These are phyloP conservation scores for Ogataea henricii DNA, from an alignment of 805 yeast species.

Conservation along the genomic window DNA sequence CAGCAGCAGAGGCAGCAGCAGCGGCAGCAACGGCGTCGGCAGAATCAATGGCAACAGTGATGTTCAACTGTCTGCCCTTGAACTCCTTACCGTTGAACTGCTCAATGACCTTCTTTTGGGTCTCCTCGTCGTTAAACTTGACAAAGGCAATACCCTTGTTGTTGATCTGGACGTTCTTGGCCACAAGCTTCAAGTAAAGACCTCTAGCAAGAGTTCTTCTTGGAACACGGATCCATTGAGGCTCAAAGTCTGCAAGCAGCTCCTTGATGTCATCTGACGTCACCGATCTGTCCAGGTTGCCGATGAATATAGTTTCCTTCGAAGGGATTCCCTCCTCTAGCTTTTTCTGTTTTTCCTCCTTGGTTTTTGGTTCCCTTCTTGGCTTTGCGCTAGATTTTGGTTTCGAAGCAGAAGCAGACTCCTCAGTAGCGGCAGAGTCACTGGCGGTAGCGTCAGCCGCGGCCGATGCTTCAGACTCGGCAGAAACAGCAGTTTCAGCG, in stretches of 20 bases:
- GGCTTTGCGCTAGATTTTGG: constrained; percentile 12
- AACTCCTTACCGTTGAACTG: constrained; percentile 66
- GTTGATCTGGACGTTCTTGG: constrained; percentile 47
- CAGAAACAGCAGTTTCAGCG: background rate
- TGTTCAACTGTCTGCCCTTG: constrained; percentile 65
- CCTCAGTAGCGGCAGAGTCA: constrained; percentile 11
- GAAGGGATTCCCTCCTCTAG: constrained; percentile 56
- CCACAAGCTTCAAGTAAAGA: constrained; percentile 45
- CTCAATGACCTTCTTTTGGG: constrained; percentile 52
- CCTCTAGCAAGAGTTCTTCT: constrained; percentile 46
- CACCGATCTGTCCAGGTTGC: constrained; percentile 56
- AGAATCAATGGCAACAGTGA: constrained; percentile 73
- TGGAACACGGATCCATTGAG: constrained; percentile 64
- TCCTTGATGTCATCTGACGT: constrained; percentile 47
- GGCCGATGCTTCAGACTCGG: constrained; percentile 4
- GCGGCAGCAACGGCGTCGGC: constrained; percentile 25
- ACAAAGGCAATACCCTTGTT: constrained; percentile 70
- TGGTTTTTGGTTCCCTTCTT: constrained; percentile 22
- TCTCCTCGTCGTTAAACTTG: constrained; percentile 48
- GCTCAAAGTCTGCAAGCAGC: constrained; percentile 49
- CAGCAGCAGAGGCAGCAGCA: background rate
- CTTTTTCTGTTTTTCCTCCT: constrained; percentile 34
- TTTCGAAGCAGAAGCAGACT: constrained; percentile 7
- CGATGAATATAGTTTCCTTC: constrained; percentile 58
- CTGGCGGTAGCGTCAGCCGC: constrained; percentile 13